A percentile compares a stretch with the other conserved stretches of the same genome.
Conservation (phyloP, 2,329 filamentous ascomycete genomes). For the Akanthomyces muscarius region DNA sequence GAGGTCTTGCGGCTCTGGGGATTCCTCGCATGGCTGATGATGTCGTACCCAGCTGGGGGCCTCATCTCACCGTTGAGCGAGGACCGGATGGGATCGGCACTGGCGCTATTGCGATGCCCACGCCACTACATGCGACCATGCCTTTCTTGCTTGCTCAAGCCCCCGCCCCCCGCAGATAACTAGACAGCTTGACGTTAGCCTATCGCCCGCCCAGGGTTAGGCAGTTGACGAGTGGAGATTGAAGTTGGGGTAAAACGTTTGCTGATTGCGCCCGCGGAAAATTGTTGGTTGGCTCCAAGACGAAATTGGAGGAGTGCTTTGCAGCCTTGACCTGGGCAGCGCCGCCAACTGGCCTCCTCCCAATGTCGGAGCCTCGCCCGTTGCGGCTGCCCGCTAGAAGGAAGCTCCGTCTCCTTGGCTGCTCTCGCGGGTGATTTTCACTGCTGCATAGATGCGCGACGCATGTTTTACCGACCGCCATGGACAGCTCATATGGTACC, state of each 20-base stretch:
- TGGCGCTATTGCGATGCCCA: not conserved
- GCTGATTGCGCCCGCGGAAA: not conserved
- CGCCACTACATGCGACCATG: not conserved
- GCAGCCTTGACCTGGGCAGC: not conserved
- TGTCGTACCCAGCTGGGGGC: not conserved
- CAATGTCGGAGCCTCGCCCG: too few species aligned
- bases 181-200: not conserved
- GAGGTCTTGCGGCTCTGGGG: not conserved
- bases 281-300: not conserved
- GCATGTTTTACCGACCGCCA: not conserved
- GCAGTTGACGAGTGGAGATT: not conserved
- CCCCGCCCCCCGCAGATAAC: not conserved
- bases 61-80: not conserved
- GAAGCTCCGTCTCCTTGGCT: not conserved
- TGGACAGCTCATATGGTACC: not conserved
- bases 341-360: too few species aligned
- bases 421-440: not conserved
- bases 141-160: not conserved
- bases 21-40: not conserved
- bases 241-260: too few species aligned
- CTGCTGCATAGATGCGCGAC: not conserved
- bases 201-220: not conserved
- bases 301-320: not conserved
- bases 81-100: not conserved
- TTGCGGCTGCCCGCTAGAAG: too few species aligned